These are phyloP conservation scores for Gliomastix tumulicola DNA, from an alignment of 2,329 filamentous ascomycete genomes.

Conservation along the genomic window DNA sequence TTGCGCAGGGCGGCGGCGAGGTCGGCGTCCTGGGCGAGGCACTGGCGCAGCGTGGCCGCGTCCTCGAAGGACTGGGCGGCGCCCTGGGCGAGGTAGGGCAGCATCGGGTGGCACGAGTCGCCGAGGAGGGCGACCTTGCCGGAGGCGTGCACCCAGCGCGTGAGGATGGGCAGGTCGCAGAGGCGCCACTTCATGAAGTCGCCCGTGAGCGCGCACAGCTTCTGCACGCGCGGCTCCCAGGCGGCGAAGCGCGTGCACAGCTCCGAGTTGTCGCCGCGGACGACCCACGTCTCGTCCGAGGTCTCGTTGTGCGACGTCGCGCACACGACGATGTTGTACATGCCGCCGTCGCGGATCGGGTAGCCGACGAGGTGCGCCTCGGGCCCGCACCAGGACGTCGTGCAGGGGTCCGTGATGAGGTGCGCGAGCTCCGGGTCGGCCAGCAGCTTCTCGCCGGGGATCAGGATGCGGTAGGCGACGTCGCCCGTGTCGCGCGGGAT, in stretches of 20 bases:
- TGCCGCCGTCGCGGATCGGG: constrained; percentile 47
- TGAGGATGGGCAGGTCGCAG: constrained; percentile 43
- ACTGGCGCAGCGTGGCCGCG: constrained; percentile 47
- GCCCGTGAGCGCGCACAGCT: constrained; percentile 22
- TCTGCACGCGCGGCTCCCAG: constrained; percentile 27
- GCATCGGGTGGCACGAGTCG: constrained; percentile 58
- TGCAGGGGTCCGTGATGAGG: constrained; percentile 42
- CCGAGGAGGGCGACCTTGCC: constrained; percentile 26
- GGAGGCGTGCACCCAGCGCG: constrained; percentile 21
- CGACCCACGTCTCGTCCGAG: constrained; percentile 11
- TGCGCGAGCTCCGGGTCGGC: constrained; percentile 39
- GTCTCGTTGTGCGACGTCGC: constrained; percentile 10
- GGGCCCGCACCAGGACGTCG: constrained; percentile 59
- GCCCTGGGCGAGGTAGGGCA: constrained; percentile 57
- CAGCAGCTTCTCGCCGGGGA: constrained; percentile 40
- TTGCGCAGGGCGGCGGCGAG: constrained; percentile 2
- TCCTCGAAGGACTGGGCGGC: constrained; percentile 64
- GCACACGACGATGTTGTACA: constrained; percentile 61
- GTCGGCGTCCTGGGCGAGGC: constrained; percentile 6
- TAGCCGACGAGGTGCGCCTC: constrained; percentile 56
- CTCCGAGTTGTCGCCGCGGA: constrained; percentile 48
- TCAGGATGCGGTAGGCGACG: constrained; percentile 56
- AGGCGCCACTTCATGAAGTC: constrained; percentile 40
- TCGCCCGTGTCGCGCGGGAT: constrained; percentile 54
- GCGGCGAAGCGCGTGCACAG: constrained; percentile 49